These are phyloP conservation scores for Dendrobium nobile DNA, from an alignment of 106 monocot genomes.

Conservation along the genomic window DNA sequence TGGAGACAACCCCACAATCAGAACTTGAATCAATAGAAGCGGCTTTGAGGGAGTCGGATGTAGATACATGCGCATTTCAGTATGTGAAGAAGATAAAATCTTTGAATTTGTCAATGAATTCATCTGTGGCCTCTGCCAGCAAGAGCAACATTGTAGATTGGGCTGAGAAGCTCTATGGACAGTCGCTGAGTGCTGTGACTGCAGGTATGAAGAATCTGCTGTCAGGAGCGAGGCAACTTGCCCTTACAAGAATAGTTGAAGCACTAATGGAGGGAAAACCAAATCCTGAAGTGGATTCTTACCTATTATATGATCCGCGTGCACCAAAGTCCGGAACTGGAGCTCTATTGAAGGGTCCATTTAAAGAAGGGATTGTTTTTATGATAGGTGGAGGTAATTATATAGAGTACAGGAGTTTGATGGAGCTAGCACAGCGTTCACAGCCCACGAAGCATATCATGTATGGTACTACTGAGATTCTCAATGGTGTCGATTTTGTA, in stretches of 20 bases:
- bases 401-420: conserved; percentile 84
- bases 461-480: conserved; percentile 85
- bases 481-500: conserved; percentile 73
- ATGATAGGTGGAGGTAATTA: conserved; percentile 99
- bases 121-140: conserved; percentile 54
- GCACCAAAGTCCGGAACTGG: conserved; percentile 56
- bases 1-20: conserved; percentile 68
- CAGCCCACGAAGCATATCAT: conserved; percentile 78
- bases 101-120: conserved; percentile 65
- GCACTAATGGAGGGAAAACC: conserved; percentile 94
- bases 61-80: conserved; percentile 71
- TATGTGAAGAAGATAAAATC: conserved; percentile 94
- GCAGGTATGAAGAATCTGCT: conserved; percentile 93
- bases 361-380: conserved; percentile 92
- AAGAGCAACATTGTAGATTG: conserved; percentile 91
- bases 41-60: conserved; percentile 66
- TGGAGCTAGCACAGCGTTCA: conserved; percentile 65
- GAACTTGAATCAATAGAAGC: conserved; percentile 76
- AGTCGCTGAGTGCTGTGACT: conserved; percentile 87
- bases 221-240: conserved; percentile 75
- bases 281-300: conserved; percentile 83
- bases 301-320: conserved; percentile 78
- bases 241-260: conserved; percentile 78
- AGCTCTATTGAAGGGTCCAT: conserved; percentile 70
- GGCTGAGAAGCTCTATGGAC: conserved; percentile 96